Conservation (phyloP, 1,284 basidiomycete genomes). For the Leccinum subfulvum region DNA sequence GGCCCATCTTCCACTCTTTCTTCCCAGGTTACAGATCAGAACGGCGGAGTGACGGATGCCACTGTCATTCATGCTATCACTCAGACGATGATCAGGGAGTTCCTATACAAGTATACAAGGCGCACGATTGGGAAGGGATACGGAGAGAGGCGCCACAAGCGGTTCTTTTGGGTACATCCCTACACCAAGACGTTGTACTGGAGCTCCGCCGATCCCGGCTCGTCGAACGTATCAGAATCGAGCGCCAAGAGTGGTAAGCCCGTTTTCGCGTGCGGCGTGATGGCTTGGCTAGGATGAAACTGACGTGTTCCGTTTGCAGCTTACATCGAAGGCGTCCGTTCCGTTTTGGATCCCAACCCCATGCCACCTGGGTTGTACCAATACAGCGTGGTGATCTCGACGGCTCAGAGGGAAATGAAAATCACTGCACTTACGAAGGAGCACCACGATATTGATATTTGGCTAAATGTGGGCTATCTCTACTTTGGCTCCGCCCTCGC, state of each 20-base stretch:
- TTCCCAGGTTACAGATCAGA: constrained; percentile 29
- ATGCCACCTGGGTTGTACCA: constrained; percentile 91
- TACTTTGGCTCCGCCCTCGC: constrained; percentile 7
- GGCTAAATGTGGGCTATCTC: constrained; percentile 71
- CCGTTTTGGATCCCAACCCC: constrained; percentile 89
- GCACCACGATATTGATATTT: constrained; percentile 95
- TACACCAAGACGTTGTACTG: constrained; percentile 98
- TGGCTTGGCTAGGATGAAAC: constrained; percentile 10
- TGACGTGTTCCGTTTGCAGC: constrained; percentile 49
- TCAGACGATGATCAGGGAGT: constrained; percentile 99
- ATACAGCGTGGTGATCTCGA: constrained; percentile 91
- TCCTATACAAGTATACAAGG: constrained; percentile 96
- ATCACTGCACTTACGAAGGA: constrained; percentile 94
- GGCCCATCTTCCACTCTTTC: constrained; percentile 37
- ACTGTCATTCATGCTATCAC: constrained; percentile 93
- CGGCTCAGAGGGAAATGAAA: constrained; percentile 94
- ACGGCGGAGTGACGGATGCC: constrained; percentile 68
- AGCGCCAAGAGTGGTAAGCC: constrained; percentile 93
- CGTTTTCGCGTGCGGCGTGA: constrained; percentile 9
- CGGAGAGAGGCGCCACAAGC: constrained; percentile 86
- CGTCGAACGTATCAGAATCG: constrained; percentile 82
- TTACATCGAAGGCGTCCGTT: constrained; percentile 91
- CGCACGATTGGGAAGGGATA: constrained; percentile 88
- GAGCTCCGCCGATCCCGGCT: constrained; percentile 93
- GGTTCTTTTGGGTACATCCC: constrained; percentile 99